Evolutionary conservation across 345 rosid genomes (phyloP).

Genomic region (Raphanus sativus): DNA sequence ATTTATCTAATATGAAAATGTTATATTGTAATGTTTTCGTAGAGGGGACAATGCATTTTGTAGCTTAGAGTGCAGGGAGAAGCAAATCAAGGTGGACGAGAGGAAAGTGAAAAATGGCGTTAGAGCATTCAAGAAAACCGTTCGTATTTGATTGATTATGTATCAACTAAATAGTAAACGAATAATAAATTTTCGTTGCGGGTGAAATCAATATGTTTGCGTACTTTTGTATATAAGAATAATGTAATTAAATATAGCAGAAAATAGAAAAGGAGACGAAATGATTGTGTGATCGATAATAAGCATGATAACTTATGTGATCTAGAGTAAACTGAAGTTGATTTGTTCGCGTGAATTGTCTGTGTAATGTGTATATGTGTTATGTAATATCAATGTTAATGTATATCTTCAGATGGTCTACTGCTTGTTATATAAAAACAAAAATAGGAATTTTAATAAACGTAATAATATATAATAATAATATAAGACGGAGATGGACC

Average conservation of each 20-base stretch:
- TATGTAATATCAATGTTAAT: slow-evolving; percentile 6
- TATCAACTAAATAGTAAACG: not conserved
- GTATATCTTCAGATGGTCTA: slow-evolving; percentile 23
- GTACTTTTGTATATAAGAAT: slow-evolving; percentile 6
- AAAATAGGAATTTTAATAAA: not conserved
- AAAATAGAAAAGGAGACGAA: not conserved
- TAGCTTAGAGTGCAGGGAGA: slow-evolving; percentile 80
- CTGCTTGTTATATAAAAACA: not conserved
- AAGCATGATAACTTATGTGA: slow-evolving; percentile 10
- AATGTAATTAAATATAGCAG: not conserved
- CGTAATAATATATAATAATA: not conserved
- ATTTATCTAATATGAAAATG: not conserved
- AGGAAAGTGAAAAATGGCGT: slow-evolving; percentile 42
- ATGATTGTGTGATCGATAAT: slow-evolving; percentile 13
- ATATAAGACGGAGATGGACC: slow-evolving; percentile 5
- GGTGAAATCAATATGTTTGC: not conserved
- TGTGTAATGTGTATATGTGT: not conserved
- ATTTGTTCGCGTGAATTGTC: not conserved
- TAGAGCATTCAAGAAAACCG: slow-evolving; percentile 14
- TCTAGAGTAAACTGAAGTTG: slow-evolving; percentile 3
- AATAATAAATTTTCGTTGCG: not conserved
- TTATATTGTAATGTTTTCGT: slow-evolving; percentile 2
- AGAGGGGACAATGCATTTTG: slow-evolving; percentile 95
- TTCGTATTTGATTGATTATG: slow-evolving; percentile 1
- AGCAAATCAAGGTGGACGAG: slow-evolving; percentile 69